Evolutionary conservation across 176 grass and related monocot genomes (phyloP).

Genomic region (Musa schizocarpa): DNA sequence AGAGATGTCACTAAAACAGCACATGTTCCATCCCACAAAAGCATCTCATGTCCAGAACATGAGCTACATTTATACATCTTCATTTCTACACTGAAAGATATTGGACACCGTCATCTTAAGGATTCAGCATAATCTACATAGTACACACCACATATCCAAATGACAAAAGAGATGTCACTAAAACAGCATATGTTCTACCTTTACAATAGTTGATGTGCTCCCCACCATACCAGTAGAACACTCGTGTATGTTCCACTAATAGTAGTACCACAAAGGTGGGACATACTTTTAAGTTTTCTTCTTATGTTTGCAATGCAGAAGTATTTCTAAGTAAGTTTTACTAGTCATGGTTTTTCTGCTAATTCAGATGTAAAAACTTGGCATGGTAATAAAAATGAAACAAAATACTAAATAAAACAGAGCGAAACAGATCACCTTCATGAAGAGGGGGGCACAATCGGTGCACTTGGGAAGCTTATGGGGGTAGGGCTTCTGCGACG

Average conservation of each 20-base stretch:
- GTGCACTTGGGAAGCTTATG: conserved; percentile 80
- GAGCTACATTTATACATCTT: too few relatives aligned
- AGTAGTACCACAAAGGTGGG: not conserved
- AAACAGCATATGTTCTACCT: not conserved
- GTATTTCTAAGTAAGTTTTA: not conserved
- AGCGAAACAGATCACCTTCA: conserved; percentile 48
- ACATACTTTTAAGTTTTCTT: not conserved
- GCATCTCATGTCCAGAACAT: too few relatives aligned
- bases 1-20: not conserved
- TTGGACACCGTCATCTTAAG: too few relatives aligned
- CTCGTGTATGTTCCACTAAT: not conserved
- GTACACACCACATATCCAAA: too few relatives aligned
- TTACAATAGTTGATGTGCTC: not conserved
- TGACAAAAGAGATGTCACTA: not conserved
- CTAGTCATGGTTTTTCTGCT: not conserved
- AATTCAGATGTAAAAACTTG: not conserved
- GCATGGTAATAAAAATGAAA: not conserved
- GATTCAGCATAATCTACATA: too few relatives aligned
- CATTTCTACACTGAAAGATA: too few relatives aligned
- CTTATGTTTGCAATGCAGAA: not conserved
- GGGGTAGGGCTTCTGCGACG: conserved; percentile 59
- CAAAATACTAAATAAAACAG: not conserved
- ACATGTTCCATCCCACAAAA: not conserved
- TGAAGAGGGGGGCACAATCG: conserved; percentile 89
- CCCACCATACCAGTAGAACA: not conserved